These are phyloP conservation scores for Gracilaria domingensis DNA, from an alignment of 23 red algal genomes.

Conservation along the genomic window DNA sequence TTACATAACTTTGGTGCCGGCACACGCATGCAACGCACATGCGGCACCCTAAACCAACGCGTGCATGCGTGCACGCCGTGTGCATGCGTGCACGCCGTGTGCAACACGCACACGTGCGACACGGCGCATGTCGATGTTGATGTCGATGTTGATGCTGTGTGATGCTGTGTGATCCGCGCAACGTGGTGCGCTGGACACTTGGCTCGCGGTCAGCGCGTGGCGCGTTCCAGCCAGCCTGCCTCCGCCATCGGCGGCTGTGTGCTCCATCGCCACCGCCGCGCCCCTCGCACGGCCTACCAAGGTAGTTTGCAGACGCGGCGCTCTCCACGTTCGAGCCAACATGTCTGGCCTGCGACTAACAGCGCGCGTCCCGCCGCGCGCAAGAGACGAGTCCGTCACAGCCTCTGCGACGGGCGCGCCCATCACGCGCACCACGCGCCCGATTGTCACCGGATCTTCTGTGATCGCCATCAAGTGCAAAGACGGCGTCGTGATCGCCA, in stretches of 20 bases:
- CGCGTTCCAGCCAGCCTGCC: not conserved
- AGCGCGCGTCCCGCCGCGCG: not conserved
- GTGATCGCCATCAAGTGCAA: constrained; percentile 89
- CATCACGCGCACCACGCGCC: constrained; percentile 73
- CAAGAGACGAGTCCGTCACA: constrained; percentile 24
- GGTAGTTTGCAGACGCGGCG: no score
- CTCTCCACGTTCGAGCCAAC: not conserved
- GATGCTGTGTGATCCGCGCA: no score
- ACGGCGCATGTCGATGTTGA: no score
- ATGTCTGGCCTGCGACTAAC: constrained; percentile 52
- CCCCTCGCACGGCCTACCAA: no score
- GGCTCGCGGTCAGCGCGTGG: not conserved
- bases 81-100: no score
- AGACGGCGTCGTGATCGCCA: constrained; percentile 90
- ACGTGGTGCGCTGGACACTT: no score
- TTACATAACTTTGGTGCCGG: no score
- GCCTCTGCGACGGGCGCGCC: constrained; percentile 60
- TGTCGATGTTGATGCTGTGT: no score
- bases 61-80: no score
- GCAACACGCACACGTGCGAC: no score
- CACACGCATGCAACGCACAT: no score
- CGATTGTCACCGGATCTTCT: constrained; percentile 92
- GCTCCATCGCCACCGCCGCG: not conserved
- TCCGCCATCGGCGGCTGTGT: not conserved
- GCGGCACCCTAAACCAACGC: no score